phyloP scores from a whole-genome alignment of 768 basidiomycete species.

The Leccinum fibrillosum region DNA sequence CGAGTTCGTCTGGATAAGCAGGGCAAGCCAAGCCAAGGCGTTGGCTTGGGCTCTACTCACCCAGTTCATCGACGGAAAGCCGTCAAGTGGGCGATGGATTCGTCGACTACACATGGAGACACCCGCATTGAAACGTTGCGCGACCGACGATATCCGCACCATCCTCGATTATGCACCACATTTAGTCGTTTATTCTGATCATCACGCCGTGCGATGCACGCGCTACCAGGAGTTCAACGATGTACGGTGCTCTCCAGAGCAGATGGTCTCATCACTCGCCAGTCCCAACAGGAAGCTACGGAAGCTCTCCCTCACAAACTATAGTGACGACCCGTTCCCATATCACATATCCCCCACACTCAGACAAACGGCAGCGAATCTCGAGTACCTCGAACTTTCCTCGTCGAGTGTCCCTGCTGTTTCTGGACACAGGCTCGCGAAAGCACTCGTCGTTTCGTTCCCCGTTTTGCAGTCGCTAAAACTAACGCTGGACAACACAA shows the following conservation, averaged over 20 bases:
- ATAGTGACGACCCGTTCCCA: conserved; percentile 59
- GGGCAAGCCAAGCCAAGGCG: conserved; percentile 47
- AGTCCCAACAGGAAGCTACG: conserved; percentile 51
- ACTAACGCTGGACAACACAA: conserved; percentile 67
- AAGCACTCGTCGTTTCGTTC: conserved; percentile 35
- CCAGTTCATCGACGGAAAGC: conserved; percentile 38
- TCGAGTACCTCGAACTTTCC: conserved; percentile 69
- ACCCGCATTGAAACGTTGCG: conserved; percentile 56
- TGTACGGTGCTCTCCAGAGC: conserved; percentile 48
- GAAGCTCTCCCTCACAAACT: conserved; percentile 68
- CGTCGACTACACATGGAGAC: conserved; percentile 72
- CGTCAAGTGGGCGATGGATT: conserved; percentile 47
- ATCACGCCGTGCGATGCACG: conserved; percentile 58
- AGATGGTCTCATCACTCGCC: conserved; percentile 57
- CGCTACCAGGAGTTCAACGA: conserved; percentile 43
- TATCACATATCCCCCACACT: conserved; percentile 54
- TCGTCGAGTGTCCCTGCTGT: conserved; percentile 49
- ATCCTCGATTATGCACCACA: conserved; percentile 64
- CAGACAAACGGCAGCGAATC: conserved; percentile 45
- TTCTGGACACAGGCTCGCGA: conserved; percentile 27
- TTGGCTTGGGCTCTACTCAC: conserved; percentile 43
- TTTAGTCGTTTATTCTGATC: conserved; percentile 60
- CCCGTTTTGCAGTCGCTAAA: conserved; percentile 68
- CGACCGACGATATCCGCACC: conserved; percentile 61
- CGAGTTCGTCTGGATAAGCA: conserved; percentile 68